A percentile compares a stretch with the other conserved stretches of the same genome.
These are phyloP conservation scores for Colletotrichum falcatum DNA, from an alignment of 2,329 filamentous ascomycete genomes.

Conservation along the genomic window DNA sequence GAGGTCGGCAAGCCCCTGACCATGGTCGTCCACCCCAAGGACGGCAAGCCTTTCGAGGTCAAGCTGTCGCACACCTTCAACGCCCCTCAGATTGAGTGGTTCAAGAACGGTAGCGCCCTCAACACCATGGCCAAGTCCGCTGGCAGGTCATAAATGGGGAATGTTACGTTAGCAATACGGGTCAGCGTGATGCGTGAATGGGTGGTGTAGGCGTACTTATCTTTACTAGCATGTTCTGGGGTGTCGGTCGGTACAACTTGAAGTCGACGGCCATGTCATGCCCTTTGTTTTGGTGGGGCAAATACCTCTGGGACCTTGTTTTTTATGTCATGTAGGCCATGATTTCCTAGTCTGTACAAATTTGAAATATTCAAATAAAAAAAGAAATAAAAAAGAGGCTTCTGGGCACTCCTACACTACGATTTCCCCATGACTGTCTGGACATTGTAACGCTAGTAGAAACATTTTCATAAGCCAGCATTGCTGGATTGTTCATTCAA, in stretches of 20 bases:
- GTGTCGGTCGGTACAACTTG: conserved; percentile 36
- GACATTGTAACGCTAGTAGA: background rate
- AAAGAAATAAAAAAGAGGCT: conserved; percentile 12
- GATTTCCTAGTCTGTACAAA: conserved; percentile 51
- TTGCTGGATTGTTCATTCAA: background rate
- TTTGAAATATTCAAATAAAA: conserved; percentile 46
- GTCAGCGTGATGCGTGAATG: conserved; percentile 40
- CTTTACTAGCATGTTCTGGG: conserved; percentile 35
- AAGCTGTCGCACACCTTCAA: conserved; percentile 97
- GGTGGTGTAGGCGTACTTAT: conserved; percentile 50
- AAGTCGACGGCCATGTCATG: conserved; percentile 32
- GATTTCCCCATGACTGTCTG: too few relatives aligned
- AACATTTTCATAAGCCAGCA: too few relatives aligned
- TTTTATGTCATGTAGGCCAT: conserved; percentile 45
- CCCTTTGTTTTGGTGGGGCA: conserved; percentile 38
- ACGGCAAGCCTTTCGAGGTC: conserved; percentile 81
- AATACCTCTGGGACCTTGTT: conserved; percentile 41
- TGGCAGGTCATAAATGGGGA: conserved; percentile 48
- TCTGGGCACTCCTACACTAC: background rate
- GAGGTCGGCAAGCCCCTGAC: conserved; percentile 94
- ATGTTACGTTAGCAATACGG: conserved; percentile 26
- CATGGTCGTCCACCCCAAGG: conserved; percentile 90
- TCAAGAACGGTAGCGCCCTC: conserved; percentile 95
- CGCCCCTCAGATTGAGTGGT: conserved; percentile 97
- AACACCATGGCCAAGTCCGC: conserved; percentile 94